Conservation (phyloP, 2,329 filamentous ascomycete species). For the Chaetomiaceae sp. region DNA sequence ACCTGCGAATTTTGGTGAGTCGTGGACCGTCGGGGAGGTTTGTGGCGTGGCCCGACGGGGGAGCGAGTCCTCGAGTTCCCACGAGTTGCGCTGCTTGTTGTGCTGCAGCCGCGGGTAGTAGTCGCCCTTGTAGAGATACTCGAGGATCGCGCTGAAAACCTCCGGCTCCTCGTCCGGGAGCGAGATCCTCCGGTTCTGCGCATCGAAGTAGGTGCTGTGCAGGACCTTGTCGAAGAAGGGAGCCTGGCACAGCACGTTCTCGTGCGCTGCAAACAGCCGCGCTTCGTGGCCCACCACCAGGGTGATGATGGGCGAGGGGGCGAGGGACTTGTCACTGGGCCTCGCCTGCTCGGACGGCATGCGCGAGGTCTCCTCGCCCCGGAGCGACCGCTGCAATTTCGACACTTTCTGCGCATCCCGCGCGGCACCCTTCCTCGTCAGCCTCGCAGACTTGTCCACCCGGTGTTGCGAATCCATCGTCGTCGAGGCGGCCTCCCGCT, state of each 20-base stretch:
- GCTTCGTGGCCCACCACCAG: slow-evolving; percentile 78
- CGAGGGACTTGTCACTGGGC: slow-evolving; percentile 29
- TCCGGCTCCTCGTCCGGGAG: slow-evolving; percentile 77
- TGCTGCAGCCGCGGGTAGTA: slow-evolving; percentile 87
- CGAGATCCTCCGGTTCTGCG: slow-evolving; percentile 72
- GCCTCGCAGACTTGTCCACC: slow-evolving; percentile 81
- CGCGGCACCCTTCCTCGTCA: slow-evolving; percentile 61
- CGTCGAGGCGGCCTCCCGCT: slow-evolving; percentile 29
- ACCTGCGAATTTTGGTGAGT: slow-evolving; percentile 36
- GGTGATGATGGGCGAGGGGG: slow-evolving; percentile 73
- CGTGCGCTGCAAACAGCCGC: slow-evolving; percentile 89
- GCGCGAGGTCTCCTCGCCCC: slow-evolving; percentile 42
- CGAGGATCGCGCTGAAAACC: slow-evolving; percentile 87
- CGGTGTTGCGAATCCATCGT: slow-evolving; percentile 46
- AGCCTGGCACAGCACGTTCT: slow-evolving; percentile 83
- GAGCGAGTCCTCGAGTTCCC: slow-evolving; percentile 75
- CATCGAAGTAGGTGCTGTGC: slow-evolving; percentile 67
- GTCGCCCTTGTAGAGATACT: slow-evolving; percentile 96
- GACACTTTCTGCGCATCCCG: slow-evolving; percentile 74
- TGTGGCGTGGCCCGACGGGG: slow-evolving; percentile 40
- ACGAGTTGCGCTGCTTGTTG: slow-evolving; percentile 80
- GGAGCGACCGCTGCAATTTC: slow-evolving; percentile 81
- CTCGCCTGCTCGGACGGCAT: slow-evolving; percentile 35
- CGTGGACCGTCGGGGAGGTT: slow-evolving; percentile 49
- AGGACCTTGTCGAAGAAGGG: slow-evolving; percentile 75